phyloP scores from a whole-genome alignment of 2,329 filamentous ascomycete species.

The Tolypocladium capitatum region DNA sequence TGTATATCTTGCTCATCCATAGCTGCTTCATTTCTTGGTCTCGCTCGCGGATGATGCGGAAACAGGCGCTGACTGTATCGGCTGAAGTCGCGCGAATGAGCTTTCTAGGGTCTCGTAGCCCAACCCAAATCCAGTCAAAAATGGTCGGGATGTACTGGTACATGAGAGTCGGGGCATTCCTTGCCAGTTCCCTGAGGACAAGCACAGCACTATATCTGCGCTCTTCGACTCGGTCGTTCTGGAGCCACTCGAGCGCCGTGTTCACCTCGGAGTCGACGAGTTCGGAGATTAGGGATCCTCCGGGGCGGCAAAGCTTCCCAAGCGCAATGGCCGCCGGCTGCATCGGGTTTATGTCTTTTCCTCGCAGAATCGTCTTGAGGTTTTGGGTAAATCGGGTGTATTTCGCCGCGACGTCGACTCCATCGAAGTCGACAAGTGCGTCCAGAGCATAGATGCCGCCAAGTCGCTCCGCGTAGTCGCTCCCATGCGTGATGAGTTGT shows the following conservation, averaged over 20 bases:
- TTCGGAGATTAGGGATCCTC: conserved; percentile 87
- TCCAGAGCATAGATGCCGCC: conserved; percentile 89
- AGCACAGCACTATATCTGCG: conserved; percentile 87
- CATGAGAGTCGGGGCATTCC: conserved; percentile 87
- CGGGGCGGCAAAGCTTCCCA: conserved; percentile 80
- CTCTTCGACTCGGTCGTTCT: conserved; percentile 88
- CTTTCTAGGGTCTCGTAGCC: conserved; percentile 75
- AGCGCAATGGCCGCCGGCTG: conserved; percentile 78
- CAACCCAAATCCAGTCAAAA: conserved; percentile 93
- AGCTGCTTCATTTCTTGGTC: conserved; percentile 76
- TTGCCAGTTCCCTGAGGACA: conserved; percentile 77
- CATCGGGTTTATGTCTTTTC: conserved; percentile 85
- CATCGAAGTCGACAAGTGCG: conserved; percentile 89
- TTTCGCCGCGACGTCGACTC: conserved; percentile 83
- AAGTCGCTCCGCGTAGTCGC: conserved; percentile 75
- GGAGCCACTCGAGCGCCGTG: conserved; percentile 90
- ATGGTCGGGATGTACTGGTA: conserved; percentile 93
- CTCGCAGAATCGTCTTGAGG: conserved; percentile 73
- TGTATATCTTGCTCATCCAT: conserved; percentile 86
- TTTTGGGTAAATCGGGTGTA: conserved; percentile 90
- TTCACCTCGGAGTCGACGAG: conserved; percentile 95
- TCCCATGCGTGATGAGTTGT: conserved; percentile 66
- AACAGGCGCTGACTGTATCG: conserved; percentile 87
- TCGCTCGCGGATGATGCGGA: conserved; percentile 87
- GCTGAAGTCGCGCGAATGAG: conserved; percentile 86